phyloP scores from a whole-genome alignment of 768 basidiomycete genomes.

The Trametes punicea region DNA sequence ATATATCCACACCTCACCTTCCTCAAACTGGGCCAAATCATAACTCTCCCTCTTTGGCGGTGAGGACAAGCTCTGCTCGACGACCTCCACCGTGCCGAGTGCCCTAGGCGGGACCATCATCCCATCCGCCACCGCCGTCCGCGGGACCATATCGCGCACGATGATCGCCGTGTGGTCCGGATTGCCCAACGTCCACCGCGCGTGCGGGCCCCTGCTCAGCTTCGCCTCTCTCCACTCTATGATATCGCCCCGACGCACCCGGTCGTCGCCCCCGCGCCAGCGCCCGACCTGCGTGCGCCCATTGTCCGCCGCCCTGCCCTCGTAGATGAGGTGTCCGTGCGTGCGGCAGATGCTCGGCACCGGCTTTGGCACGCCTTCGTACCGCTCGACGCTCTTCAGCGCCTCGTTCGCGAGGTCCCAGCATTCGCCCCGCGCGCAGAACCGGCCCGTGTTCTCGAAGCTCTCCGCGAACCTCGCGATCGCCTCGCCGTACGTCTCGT shows the following conservation, averaged over 20 bases:
- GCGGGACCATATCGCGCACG: constrained; percentile 37
- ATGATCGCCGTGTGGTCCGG: constrained; percentile 58
- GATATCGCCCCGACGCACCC: constrained; percentile 52
- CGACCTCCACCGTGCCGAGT: constrained; percentile 45
- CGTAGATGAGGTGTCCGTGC: constrained; percentile 54
- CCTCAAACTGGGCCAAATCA: constrained; percentile 40
- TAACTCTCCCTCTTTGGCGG: constrained; percentile 41
- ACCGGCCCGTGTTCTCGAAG: constrained; percentile 40
- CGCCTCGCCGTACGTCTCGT: constrained; percentile 47
- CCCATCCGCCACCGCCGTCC: constrained; percentile 32
- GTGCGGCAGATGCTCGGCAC: constrained; percentile 47
- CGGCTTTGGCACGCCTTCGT: constrained; percentile 43
- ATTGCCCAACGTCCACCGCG: constrained; percentile 37
- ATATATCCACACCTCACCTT: constrained; percentile 59
- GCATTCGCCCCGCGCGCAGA: constrained; percentile 52
- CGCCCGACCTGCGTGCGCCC: constrained; percentile 34
- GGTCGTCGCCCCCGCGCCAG: constrained; percentile 52
- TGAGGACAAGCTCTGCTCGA: constrained; percentile 48
- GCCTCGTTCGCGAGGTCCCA: constrained; percentile 57
- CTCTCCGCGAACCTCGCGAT: constrained; percentile 47
- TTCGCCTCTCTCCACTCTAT: constrained; percentile 48
- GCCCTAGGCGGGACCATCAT: constrained; percentile 36
- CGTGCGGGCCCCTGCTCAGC: constrained; percentile 27
- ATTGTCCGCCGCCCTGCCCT: constrained; percentile 35
- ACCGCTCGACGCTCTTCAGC: constrained; percentile 40